phyloP scores from a whole-genome alignment of 208 protist species.

The Naegleria gruberi region DNA sequence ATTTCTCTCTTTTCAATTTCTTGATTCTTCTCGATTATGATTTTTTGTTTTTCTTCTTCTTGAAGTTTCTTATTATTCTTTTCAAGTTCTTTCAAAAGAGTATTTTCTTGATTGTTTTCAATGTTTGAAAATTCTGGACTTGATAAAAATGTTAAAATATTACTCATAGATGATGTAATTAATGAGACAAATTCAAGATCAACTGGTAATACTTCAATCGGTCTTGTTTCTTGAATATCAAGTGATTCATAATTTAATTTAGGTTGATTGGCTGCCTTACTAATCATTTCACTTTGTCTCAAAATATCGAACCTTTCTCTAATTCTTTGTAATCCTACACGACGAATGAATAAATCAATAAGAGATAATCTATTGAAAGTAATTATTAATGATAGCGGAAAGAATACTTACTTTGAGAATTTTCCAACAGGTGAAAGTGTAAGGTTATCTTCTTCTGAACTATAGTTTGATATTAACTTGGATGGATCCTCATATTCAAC shows the following conservation, averaged over 20 bases:
- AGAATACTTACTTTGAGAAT: background rate
- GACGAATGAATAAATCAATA: background rate
- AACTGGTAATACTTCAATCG: background rate
- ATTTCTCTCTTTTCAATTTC: background rate
- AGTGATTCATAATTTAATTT: constrained; percentile 1
- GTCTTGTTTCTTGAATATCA: background rate
- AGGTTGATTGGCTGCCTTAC: background rate
- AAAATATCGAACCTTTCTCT: background rate
- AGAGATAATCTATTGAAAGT: too few species aligned
- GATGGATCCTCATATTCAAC: background rate
- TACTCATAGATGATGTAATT: background rate
- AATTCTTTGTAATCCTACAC: background rate
- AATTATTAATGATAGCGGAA: too few species aligned
- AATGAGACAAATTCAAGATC: background rate
- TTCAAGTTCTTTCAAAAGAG: background rate
- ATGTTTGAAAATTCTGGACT: background rate
- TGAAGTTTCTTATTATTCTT: background rate
- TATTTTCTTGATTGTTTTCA: background rate
- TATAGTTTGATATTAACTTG: background rate
- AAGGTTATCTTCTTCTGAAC: background rate
- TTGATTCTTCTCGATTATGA: background rate
- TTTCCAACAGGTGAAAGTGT: background rate
- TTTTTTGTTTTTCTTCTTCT: background rate
- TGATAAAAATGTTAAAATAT: background rate
- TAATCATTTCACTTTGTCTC: background rate